Base-by-base conservation (phyloP, 2,329 filamentous ascomycete genomes). In the Stagonosporopsis cucurbitacearum region DNA sequence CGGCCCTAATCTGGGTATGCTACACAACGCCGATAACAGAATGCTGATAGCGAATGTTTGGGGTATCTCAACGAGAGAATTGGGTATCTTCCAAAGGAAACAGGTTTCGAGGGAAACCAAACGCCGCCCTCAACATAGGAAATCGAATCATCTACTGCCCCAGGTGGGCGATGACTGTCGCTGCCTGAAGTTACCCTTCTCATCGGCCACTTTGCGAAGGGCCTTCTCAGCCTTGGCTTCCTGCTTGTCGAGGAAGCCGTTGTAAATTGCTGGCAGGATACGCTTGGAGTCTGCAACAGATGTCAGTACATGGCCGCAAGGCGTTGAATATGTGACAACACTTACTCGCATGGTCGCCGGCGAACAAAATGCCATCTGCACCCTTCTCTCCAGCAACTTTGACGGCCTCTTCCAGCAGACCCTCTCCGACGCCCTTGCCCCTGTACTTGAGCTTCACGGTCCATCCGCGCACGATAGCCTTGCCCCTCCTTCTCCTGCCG, bases 401-500 rank as follows among this genome's bases (percentile, higher is more conserved):
- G 2, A 93, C 86, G 1, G 89, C 91, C 64, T 90, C 88, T 63
- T 88, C 84, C 43, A 96, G 79, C 66, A 96, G 76, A 28, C 87
- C 88, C 36, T 79, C 82, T 2, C 92, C 92, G 22, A 96, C 80
- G 0, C 92, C 91, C 59, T 86, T 85, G 28, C 84, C 81, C 23
- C 92, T 83, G 73, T 91, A 92, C 63, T 82, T 81, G 46, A 87
- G 77, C 69, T 82, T 82, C 1, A 92, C 90, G 2, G 91, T 94
- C 92, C 92, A 96, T 1, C 90, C 92, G 25, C 90, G 85, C 54
- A 96, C 88, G 43, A 92, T 79, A 8, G 88, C 90, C 59, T 83
- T 84, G 48, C 88, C 88, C 32, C 87, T 85, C 62, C 79, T 79
- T 63, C 79, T 77, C 56, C 79, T 67, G 67, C 75, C 75, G 25